Evolutionary conservation across 306 rosid genomes (phyloP).

Genomic region (Comarum palustre): DNA sequence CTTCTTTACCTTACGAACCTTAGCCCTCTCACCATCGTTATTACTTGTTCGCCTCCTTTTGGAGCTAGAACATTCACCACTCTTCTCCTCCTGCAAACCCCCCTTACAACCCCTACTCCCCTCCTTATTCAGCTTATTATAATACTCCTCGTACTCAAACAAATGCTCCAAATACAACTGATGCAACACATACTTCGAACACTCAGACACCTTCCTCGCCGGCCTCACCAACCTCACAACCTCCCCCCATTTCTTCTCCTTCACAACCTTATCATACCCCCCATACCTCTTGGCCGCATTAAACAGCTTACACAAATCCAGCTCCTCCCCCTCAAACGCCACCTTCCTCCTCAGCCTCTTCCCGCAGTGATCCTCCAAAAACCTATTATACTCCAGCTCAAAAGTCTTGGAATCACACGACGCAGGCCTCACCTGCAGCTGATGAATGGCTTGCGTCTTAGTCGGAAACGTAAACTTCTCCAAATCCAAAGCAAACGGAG

Average conservation of each 20-base stretch:
- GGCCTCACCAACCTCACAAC: conserved; percentile 67
- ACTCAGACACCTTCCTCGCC: conserved; percentile 54
- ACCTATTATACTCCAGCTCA: conserved; percentile 84
- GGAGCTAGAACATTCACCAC: conserved; percentile 31
- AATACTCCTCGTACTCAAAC: conserved; percentile 65
- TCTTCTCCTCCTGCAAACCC: conserved; percentile 40
- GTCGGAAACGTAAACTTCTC: conserved; percentile 74
- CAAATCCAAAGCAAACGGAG: conserved; percentile 80
- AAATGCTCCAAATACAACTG: conserved; percentile 82
- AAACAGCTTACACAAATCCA: conserved; percentile 81
- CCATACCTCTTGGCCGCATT: conserved; percentile 84
- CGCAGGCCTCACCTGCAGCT: conserved; percentile 81
- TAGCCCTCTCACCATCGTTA: conserved; percentile 41
- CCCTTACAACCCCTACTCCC: conserved; percentile 39
- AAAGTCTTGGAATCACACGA: conserved; percentile 74
- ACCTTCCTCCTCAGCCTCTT: conserved; percentile 68
- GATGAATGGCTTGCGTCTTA: conserved; percentile 85
- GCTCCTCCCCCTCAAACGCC: conserved; percentile 77
- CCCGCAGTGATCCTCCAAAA: conserved; percentile 53
- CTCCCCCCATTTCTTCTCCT: conserved; percentile 88
- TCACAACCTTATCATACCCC: conserved; percentile 69
- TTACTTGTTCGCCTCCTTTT: conserved; percentile 51
- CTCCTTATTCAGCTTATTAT: conserved; percentile 49
- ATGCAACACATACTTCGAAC: conserved; percentile 79
- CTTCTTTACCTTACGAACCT: conserved; percentile 36